Base-by-base conservation (phyloP, 306 rosid genomes). In the Oxytropis ochrocephala region DNA sequence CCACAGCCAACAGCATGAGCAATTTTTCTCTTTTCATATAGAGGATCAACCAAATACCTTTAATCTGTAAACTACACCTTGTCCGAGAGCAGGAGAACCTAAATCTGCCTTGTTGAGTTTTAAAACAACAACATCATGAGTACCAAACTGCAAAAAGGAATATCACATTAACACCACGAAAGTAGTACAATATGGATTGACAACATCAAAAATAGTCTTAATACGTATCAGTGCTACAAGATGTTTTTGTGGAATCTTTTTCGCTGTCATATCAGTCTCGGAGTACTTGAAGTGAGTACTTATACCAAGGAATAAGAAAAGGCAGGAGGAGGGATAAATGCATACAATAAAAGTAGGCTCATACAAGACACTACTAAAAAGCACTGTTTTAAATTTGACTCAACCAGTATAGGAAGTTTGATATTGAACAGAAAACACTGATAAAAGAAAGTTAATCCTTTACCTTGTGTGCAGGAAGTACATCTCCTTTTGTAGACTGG, bases 391-490 rank as follows among this genome's bases (percentile, higher is more conserved):
- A 7, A 44, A 48, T 17, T 33, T 42, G 56, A 41, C 44, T 39
- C n/a, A 56, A 56, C 18, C 46, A 38, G 52, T 5, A 71, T 13
- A 46, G 44, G 6, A 49, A 63, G 24, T 38, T 13, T 0, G 29
- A 76, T 67, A 75, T 29, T 36, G 50, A 74, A 61, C 46, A 55
- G 56, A 59, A 57, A 13, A 57, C 11, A 64, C 12, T 9, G 4
- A 72, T 24, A 27, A 9, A 24, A 67, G 73, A 38, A 64, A 18
- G 61, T 41, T 48, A 50, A 41, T 64, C 56, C 27, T 64, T 83
- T 64, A 94, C 98, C 97, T 85, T 94, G 85, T 94, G 98, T 42
- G 97, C 87, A 67, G 98, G 98, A 85, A 94, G 98, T 77, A 91
- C 95, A 12, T 94, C 97, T 55, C 87, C 94, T 85, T 87, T 90